These are phyloP conservation scores for Lyophyllum semitale DNA, from an alignment of 768 basidiomycete genomes.

Conservation along the genomic window DNA sequence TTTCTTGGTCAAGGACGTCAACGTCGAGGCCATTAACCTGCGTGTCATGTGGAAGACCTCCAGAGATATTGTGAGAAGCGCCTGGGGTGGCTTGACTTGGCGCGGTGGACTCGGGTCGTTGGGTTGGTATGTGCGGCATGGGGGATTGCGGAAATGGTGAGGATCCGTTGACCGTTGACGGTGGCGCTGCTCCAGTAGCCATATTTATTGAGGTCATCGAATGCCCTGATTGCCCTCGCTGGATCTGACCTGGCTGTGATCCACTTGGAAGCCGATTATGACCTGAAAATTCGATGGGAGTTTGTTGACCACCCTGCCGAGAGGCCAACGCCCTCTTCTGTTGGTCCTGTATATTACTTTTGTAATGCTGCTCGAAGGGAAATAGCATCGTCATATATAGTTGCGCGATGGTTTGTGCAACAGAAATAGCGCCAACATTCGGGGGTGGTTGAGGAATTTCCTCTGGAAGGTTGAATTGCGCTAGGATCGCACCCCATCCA, in stretches of 20 bases:
- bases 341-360: slow-evolving; percentile 60
- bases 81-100: slow-evolving; percentile 24
- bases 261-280: slow-evolving; percentile 10
- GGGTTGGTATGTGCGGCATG: slow-evolving; percentile 31
- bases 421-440: slow-evolving; percentile 47
- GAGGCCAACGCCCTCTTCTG: slow-evolving; percentile 55
- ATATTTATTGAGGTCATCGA: not conserved
- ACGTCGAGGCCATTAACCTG: slow-evolving; percentile 24
- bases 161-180: slow-evolving; percentile 22
- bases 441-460: slow-evolving; percentile 44
- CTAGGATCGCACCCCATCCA: slow-evolving; percentile 55
- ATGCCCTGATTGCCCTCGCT: slow-evolving; percentile 22
- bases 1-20: slow-evolving; percentile 57
- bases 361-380: slow-evolving; percentile 75
- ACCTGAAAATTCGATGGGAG: slow-evolving; percentile 3
- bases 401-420: slow-evolving; percentile 52
- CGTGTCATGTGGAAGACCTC: slow-evolving; percentile 11
- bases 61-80: slow-evolving; percentile 17
- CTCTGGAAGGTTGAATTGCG: slow-evolving; percentile 64
- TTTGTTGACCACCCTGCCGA: slow-evolving; percentile 37
- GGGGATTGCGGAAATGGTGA: slow-evolving; percentile 22
- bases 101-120: slow-evolving; percentile 29
- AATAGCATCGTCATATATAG: slow-evolving; percentile 64
- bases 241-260: slow-evolving; percentile 23
- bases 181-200: slow-evolving; percentile 7